These are phyloP conservation scores for Hyphopichia khmerensis DNA, from an alignment of 1,139 yeast species.

Conservation along the genomic window DNA sequence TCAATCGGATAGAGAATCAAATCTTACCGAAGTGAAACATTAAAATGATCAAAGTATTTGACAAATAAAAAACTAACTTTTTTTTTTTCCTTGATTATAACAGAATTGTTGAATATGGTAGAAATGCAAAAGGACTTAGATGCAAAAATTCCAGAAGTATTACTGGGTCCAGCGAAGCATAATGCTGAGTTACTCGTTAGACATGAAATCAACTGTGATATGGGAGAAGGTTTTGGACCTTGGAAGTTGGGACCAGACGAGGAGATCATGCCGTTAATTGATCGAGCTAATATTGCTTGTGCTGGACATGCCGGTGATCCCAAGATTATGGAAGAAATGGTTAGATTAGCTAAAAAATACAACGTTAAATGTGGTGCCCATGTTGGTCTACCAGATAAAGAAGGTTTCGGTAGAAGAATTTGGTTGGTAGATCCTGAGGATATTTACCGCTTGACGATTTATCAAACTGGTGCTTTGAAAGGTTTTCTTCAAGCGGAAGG, in stretches of 20 bases:
- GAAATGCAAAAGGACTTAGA: conserved; percentile 6
- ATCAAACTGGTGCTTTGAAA: conserved; percentile 38
- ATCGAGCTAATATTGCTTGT: conserved; percentile 39
- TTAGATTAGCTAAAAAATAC: conserved; percentile 29
- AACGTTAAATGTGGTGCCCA: conserved; percentile 35
- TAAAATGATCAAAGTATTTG: no score
- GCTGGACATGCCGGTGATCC: conserved; percentile 41
- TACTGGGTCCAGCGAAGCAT: conserved; percentile 12
- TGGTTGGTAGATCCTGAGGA: conserved; percentile 35
- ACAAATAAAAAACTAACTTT: no score
- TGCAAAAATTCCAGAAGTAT: conserved; percentile 6
- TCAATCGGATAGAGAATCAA: no score
- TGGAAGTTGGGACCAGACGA: conserved; percentile 40
- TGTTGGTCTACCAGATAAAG: conserved; percentile 36
- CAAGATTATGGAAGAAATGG: conserved; percentile 29
- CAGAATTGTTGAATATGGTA: neutral
- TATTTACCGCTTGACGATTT: conserved; percentile 29
- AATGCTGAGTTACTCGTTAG: conserved; percentile 11
- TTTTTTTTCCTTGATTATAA: no score
- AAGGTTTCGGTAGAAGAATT: conserved; percentile 36
- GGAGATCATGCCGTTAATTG: conserved; percentile 36
- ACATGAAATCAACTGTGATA: conserved; percentile 32
- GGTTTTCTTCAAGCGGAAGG: conserved; percentile 36
- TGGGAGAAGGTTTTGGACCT: conserved; percentile 40
- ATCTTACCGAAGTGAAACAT: no score